A percentile compares a stretch with the other conserved stretches of the same genome.
These are phyloP conservation scores for Panicum virgatum DNA, from an alignment of 202 grass and related monocot species.

Conservation along the genomic window DNA sequence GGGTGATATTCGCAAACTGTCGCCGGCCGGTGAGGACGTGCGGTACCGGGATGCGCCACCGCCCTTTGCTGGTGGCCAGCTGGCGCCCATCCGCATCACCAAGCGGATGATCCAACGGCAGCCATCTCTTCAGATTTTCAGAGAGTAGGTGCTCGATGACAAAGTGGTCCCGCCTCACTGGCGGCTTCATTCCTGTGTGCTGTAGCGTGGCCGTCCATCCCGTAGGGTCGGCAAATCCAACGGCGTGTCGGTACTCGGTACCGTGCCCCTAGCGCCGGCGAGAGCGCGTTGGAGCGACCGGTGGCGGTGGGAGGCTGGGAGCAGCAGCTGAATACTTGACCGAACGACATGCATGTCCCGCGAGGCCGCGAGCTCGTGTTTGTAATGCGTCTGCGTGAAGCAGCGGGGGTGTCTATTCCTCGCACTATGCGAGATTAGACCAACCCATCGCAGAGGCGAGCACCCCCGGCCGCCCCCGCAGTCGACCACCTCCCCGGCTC, in stretches of 20 bases:
- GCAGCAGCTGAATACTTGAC: neutral
- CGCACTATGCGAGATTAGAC: too few species aligned
- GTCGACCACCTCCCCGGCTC: too few species aligned
- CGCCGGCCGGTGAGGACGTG: neutral
- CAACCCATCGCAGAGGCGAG: too few species aligned
- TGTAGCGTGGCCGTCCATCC: neutral
- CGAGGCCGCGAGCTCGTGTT: conserved; percentile 4
- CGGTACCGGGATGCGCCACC: neutral
- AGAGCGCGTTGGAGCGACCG: conserved; percentile 1
- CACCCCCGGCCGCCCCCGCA: too few species aligned
- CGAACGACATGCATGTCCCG: neutral
- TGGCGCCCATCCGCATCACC: neutral
- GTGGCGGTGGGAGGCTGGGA: too few species aligned
- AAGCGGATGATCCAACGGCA: neutral
- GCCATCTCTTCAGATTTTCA: accelerated
- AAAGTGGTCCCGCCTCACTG: neutral
- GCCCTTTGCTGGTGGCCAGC: neutral
- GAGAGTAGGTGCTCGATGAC: conserved; percentile 5
- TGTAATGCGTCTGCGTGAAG: too few species aligned
- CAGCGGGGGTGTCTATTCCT: too few species aligned
- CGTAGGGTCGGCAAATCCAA: too few species aligned
- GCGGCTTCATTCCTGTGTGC: too few species aligned
- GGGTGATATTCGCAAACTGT: conserved; percentile 6
- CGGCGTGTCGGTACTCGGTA: neutral
- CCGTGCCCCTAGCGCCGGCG: neutral